Evolutionary conservation across 148 eudicot genomes (phyloP).

Genomic region (Pouteria glomerata): DNA sequence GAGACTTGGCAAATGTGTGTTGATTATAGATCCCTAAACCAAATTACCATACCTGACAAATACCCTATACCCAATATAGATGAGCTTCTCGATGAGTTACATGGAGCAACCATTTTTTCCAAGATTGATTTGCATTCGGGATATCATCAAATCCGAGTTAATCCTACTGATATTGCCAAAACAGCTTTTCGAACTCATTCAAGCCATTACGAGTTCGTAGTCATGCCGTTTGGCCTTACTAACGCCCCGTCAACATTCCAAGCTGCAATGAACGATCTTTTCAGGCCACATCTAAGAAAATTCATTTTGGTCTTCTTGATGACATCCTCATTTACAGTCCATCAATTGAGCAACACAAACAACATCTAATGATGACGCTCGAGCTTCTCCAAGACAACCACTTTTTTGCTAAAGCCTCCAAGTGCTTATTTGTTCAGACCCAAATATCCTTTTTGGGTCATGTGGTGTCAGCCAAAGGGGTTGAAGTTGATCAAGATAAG

Average conservation of each 20-base stretch:
- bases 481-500: neutral
- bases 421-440: neutral
- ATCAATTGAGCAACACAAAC: neutral
- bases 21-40: neutral
- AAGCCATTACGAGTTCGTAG: no score
- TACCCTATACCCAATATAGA: no score
- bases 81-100: conserved; percentile 8
- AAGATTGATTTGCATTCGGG: no score
- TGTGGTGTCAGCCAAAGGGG: neutral
- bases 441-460: conserved; percentile 3
- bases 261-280: neutral
- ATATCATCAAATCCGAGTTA: no score
- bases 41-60: neutral
- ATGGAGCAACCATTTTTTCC: neutral
- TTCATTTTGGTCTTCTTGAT: conserved; percentile 5
- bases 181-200: no score
- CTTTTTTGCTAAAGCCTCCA: neutral
- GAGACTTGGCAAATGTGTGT: neutral
- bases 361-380: neutral
- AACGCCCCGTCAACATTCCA: neutral
- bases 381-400: neutral
- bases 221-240: no score
- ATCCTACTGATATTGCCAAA: neutral
- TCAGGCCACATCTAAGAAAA: no score
- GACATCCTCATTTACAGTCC: neutral